phyloP scores from a whole-genome alignment of 768 basidiomycete species.

The Filobasidium wieringae region DNA sequence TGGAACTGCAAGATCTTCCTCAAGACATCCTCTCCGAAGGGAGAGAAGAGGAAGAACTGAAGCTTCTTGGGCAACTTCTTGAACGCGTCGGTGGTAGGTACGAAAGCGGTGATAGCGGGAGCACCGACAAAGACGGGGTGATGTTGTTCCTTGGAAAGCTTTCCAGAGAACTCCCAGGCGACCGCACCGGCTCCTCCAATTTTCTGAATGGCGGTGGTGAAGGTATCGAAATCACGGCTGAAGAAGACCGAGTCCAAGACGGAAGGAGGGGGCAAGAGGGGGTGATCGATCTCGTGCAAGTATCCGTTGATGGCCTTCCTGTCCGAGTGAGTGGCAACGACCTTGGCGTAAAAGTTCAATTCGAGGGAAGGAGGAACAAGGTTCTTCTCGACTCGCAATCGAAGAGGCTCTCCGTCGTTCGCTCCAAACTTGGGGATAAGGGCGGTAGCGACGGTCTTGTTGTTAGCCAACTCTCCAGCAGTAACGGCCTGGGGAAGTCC shows the following conservation, averaged over 20 bases:
- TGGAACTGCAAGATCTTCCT: conserved; percentile 53
- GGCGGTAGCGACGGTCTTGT: conserved; percentile 46
- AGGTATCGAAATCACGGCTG: conserved; percentile 40
- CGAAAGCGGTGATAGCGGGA: conserved; percentile 35
- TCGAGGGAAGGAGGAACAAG: conserved; percentile 35
- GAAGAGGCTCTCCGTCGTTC: conserved; percentile 28
- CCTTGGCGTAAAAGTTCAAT: conserved; percentile 47
- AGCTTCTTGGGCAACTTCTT: conserved; percentile 46
- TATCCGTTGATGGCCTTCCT: conserved; percentile 47
- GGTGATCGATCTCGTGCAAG: conserved; percentile 49
- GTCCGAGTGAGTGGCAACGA: conserved; percentile 38
- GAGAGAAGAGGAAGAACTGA: conserved; percentile 51
- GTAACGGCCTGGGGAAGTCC: conserved; percentile 44
- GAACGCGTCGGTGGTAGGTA: conserved; percentile 38
- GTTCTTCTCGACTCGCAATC: conserved; percentile 32
- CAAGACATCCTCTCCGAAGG: conserved; percentile 47
- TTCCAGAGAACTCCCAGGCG: conserved; percentile 28
- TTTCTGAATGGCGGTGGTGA: conserved; percentile 52
- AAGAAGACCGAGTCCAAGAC: conserved; percentile 39
- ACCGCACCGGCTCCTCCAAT: conserved; percentile 43
- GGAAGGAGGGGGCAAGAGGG: conserved; percentile 42
- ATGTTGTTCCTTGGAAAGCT: conserved; percentile 21
- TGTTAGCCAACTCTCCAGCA: conserved; percentile 43
- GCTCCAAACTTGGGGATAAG: conserved; percentile 33
- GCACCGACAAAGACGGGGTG: conserved; percentile 31